Evolutionary conservation across 1,284 basidiomycete species (phyloP).

Genomic region (Cutaneotrichosporon daszewskae): DNA sequence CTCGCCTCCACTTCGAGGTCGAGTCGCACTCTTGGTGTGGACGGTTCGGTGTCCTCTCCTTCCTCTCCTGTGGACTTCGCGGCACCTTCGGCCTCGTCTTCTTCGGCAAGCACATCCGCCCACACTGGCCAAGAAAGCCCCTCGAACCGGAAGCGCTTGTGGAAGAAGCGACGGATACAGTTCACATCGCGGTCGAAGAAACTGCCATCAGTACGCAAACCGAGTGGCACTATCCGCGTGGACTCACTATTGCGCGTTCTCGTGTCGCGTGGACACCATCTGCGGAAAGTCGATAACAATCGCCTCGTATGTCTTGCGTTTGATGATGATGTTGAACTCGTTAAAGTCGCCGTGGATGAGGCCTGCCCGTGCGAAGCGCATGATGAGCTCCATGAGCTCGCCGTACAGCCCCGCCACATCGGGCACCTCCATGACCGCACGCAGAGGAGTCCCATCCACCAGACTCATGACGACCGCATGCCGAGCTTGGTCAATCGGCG

Average conservation of each 20-base stretch:
- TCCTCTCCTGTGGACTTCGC: neutral
- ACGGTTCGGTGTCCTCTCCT: neutral
- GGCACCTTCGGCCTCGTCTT: neutral
- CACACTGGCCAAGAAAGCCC: slow-evolving; percentile 82
- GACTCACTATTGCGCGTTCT: slow-evolving; percentile 90
- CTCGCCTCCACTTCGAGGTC: slow-evolving; percentile 88
- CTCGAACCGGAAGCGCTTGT: slow-evolving; percentile 85
- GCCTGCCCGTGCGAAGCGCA: slow-evolving; percentile 85
- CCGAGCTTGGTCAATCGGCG: slow-evolving; percentile 86
- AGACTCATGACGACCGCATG: slow-evolving; percentile 96
- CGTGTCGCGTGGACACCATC: slow-evolving; percentile 96
- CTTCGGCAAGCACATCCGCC: slow-evolving; percentile 55
- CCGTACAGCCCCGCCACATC: slow-evolving; percentile 88
- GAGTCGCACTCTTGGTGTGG: slow-evolving; percentile 55
- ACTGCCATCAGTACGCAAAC: slow-evolving; percentile 58
- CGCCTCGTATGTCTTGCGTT: slow-evolving; percentile 64
- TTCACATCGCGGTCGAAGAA: slow-evolving; percentile 98
- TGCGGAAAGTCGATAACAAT: slow-evolving; percentile 98
- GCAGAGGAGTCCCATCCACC: slow-evolving; percentile 93
- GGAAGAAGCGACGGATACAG: slow-evolving; percentile 92
- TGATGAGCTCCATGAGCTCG: slow-evolving; percentile 88
- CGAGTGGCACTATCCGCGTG: neutral
- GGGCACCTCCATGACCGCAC: slow-evolving; percentile 77
- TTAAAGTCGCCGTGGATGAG: slow-evolving; percentile 99
- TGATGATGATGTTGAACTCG: slow-evolving; percentile 97